Evolutionary conservation across 169 alveolate genomes (phyloP).

Genomic region (Plasmodium vinckei): DNA sequence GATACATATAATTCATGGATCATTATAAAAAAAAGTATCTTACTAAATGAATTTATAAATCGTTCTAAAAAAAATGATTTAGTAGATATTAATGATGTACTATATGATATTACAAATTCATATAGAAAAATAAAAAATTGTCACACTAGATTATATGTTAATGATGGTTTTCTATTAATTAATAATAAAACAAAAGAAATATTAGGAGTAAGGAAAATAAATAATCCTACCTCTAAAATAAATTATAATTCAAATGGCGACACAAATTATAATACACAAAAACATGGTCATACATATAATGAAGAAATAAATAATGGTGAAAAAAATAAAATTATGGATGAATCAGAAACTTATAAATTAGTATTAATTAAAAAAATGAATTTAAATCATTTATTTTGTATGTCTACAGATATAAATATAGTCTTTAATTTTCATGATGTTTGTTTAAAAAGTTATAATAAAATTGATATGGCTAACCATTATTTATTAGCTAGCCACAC

Average conservation of each 20-base stretch:
- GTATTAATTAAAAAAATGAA: constrained; percentile 63
- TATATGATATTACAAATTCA: constrained; percentile 41
- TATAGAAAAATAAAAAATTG: constrained; percentile 24
- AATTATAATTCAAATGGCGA: neutral
- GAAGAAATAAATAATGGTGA: neutral
- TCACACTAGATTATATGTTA: constrained; percentile 45
- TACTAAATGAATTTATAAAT: constrained; percentile 39
- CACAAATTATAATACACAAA: neutral
- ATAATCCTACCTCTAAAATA: neutral
- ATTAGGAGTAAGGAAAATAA: constrained; percentile 51
- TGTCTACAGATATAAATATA: constrained; percentile 35
- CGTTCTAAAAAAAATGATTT: constrained; percentile 31
- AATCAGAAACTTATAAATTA: constrained; percentile 34
- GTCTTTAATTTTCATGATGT: constrained; percentile 56
- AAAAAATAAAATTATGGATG: neutral
- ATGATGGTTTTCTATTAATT: constrained; percentile 35
- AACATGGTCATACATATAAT: neutral
- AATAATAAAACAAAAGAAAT: constrained; percentile 72
- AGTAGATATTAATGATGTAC: constrained; percentile 61
- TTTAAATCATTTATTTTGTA: constrained; percentile 28
- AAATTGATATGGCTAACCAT: constrained; percentile 20
- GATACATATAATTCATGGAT: constrained; percentile 70
- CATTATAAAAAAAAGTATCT: constrained; percentile 38
- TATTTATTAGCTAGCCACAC: constrained; percentile 3
- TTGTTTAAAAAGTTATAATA: constrained; percentile 37